Evolutionary conservation across 176 grass and related monocot genomes (phyloP).

Genomic region (Carex pumila): DNA sequence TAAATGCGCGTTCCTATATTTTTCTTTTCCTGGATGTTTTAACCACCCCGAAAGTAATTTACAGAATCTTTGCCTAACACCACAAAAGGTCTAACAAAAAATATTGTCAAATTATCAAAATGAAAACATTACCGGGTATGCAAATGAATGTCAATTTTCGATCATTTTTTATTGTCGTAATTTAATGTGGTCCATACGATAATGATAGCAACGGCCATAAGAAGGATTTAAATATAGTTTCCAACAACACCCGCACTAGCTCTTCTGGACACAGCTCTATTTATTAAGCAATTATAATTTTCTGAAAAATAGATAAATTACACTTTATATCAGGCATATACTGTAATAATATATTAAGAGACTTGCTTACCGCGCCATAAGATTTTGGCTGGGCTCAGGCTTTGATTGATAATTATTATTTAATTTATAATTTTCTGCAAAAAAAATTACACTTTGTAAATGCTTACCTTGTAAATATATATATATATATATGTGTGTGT

Average conservation of each 20-base stretch:
- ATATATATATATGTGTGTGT: too few relatives aligned
- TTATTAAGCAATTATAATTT: background rate
- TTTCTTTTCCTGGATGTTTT: too few relatives aligned
- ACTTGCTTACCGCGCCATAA: too few relatives aligned
- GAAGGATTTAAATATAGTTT: background rate
- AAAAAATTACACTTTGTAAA: too few relatives aligned
- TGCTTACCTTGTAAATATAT: too few relatives aligned
- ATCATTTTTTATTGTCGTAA: background rate
- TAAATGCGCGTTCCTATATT: too few relatives aligned
- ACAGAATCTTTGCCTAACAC: background rate
- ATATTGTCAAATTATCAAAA: background rate
- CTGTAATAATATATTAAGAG: too few relatives aligned
- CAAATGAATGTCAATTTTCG: slow-evolving; percentile 3
- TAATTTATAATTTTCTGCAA: too few relatives aligned
- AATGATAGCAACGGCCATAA: slow-evolving; percentile 3
- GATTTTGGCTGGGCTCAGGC: too few relatives aligned
- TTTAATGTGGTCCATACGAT: background rate
- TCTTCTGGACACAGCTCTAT: background rate
- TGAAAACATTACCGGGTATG: background rate
- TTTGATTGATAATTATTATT: too few relatives aligned
- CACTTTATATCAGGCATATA: background rate
- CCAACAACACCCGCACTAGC: slow-evolving; percentile 8
- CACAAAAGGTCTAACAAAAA: background rate
- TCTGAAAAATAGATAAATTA: background rate
- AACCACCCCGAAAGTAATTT: background rate